phyloP scores from a whole-genome alignment of 495 filamentous ascomycete species.

The Antarctomyces pellizariae region DNA sequence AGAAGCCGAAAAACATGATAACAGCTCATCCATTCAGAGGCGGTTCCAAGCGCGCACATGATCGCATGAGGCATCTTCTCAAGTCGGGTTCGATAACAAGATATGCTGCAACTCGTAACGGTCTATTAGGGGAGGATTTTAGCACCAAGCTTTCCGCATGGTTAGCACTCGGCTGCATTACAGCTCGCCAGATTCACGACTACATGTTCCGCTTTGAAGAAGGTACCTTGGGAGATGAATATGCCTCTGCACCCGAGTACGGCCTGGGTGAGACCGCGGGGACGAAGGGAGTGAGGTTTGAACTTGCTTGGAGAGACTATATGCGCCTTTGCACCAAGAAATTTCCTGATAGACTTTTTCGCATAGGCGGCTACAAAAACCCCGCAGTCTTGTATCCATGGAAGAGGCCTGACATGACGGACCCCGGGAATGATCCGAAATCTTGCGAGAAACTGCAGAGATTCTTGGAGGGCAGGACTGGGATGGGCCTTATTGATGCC shows the following conservation, averaged over 20 bases:
- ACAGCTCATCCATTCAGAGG: slow-evolving; percentile 42
- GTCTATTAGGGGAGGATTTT: slow-evolving; percentile 39
- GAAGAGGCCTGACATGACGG: slow-evolving; percentile 12
- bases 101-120: slow-evolving; percentile 48
- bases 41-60: slow-evolving; percentile 31
- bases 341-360: slow-evolving; percentile 34
- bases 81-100: slow-evolving; percentile 26
- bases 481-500: slow-evolving; percentile 48
- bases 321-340: slow-evolving; percentile 46
- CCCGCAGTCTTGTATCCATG: slow-evolving; percentile 2
- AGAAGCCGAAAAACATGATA: slow-evolving; percentile 20
- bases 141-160: slow-evolving; percentile 47
- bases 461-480: slow-evolving; percentile 37
- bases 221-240: slow-evolving; percentile 7
- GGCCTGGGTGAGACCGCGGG: slow-evolving; percentile 44
- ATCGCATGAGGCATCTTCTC: slow-evolving; percentile 33
- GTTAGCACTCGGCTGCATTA: slow-evolving; percentile 42
- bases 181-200: slow-evolving; percentile 39
- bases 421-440: too few relatives aligned
- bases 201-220: slow-evolving; percentile 37
- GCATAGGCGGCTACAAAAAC: slow-evolving; percentile 29
- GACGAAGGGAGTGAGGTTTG: slow-evolving; percentile 39
- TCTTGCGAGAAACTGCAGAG: slow-evolving; percentile 21
- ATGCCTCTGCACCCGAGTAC: slow-evolving; percentile 17
- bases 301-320: slow-evolving; percentile 56